Evolutionary conservation across 73 alveolate species (phyloP).

Genomic region (Effrenium voratum): DNA sequence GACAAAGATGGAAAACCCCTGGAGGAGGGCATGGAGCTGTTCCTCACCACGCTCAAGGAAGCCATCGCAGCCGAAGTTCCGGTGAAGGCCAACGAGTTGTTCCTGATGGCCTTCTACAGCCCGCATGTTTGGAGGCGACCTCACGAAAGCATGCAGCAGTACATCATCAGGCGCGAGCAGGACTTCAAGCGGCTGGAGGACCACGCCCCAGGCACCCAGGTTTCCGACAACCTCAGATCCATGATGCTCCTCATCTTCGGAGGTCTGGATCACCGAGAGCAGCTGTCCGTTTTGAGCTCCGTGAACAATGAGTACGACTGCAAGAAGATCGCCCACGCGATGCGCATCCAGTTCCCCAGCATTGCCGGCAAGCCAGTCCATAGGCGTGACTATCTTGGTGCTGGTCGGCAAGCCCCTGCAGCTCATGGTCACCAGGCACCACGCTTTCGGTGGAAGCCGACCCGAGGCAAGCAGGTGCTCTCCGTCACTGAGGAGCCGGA

Average conservation of each 20-base stretch:
- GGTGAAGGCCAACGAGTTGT: neutral
- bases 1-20: neutral
- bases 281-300: neutral
- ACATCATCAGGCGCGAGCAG: neutral
- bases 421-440: too few relatives aligned
- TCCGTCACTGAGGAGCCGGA: neutral
- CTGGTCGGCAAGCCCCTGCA: too few relatives aligned
- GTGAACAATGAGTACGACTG: conserved; percentile 6
- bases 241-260: conserved; percentile 3
- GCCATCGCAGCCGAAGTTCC: conserved; percentile 14
- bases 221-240: neutral
- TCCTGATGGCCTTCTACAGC: neutral
- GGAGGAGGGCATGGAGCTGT: neutral
- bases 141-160: neutral
- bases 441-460: too few relatives aligned
- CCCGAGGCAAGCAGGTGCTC: neutral
- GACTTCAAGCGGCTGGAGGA: conserved; percentile 10
- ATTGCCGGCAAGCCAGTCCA: neutral
- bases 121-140: neutral
- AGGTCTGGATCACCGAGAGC: neutral
- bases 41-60: conserved; percentile 9
- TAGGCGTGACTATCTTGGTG: neutral
- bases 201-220: neutral
- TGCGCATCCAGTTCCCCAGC: neutral
- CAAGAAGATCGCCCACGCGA: neutral